Conservation (phyloP, 2,329 filamentous ascomycete genomes). For the Aaosphaeria arxii region DNA sequence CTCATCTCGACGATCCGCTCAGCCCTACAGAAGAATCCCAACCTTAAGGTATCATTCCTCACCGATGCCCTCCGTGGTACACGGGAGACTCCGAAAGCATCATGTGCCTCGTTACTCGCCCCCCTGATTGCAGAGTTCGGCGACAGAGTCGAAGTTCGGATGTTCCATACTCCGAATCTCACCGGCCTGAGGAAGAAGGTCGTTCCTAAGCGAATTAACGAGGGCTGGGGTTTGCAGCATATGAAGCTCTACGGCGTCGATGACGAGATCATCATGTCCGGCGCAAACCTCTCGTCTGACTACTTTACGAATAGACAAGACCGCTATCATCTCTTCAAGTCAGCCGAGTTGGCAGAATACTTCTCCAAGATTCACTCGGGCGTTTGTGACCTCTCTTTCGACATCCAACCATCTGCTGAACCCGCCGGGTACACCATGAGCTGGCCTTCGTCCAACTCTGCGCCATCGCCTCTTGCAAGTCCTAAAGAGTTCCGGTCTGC, state of each 20-base stretch:
- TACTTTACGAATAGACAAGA: conserved; percentile 98
- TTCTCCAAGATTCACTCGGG: conserved; percentile 75
- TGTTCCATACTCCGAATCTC: conserved; percentile 97
- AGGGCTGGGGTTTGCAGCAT: conserved; percentile 96
- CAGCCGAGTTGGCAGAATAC: conserved; percentile 74
- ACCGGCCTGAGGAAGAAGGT: conserved; percentile 80
- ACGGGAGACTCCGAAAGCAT: conserved; percentile 79
- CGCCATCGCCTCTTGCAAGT: conserved; percentile 69
- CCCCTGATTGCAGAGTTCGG: conserved; percentile 85
- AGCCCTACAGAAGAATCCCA: conserved; percentile 70
- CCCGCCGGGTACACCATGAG: conserved; percentile 52
- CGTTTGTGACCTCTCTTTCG: conserved; percentile 78
- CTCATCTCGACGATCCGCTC: conserved; percentile 76
- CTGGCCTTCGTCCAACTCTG: conserved; percentile 75
- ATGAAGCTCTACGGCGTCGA: conserved; percentile 99
- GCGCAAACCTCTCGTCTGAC: conserved; percentile 84
- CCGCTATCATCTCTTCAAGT: conserved; percentile 87
- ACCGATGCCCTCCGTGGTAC: conserved; percentile 91
- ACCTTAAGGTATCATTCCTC: conserved; percentile 80
- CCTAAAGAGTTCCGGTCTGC: conserved; percentile 67
- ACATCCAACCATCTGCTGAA: conserved; percentile 61
- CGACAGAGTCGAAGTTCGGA: conserved; percentile 83
- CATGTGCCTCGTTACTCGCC: conserved; percentile 82
- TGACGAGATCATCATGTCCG: conserved; percentile 88
- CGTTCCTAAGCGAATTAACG: conserved; percentile 87